Evolutionary conservation across 306 rosid species (phyloP), one percentile per base, ranked within the genome.

Genomic region (Geum urbanum): DNA sequence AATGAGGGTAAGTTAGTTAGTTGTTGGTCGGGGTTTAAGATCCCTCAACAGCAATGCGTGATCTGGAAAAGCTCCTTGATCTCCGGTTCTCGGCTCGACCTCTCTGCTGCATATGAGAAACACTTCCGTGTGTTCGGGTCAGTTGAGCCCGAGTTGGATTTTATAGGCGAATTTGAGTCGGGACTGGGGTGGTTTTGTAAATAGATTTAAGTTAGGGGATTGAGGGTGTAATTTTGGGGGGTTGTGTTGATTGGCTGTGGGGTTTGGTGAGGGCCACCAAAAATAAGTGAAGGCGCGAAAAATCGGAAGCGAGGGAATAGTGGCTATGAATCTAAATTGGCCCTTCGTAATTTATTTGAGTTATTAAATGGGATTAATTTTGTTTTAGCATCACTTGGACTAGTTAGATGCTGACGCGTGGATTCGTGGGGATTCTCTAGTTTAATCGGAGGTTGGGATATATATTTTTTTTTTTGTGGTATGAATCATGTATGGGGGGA

Each of bases 41-140:
- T 14, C 97, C 99, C 79, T 94, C 96, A 65, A 91, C 46, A 27
- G 99, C 99, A 10, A 85, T 53, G 44, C 99, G 89, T 15, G 82
- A 82, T 64, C 98, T 88, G 7, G 97, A 75, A 79, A 91, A 94
- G 83, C 96, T 87, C 91, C 97, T 80, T 11, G 96, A 91, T 85
- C 96, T 85, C 41, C 99, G 92, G 91, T 88, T 76, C 55, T 40
- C 0, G 1, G 27, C 55, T 78, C 79, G 76, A 8, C 99, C 97
- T 77, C 71, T 86, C 83, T 85, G 97, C 88, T 80, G 84, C 96
- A 48, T 78, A 37, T 55, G 4, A 27, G 32, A 27, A 27, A 50
- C 57, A n/a, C 59, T 41, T 50, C 39, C 59, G n/a, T 14, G 1
- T 9, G 24, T 14, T n/a, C 46, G 5, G 37, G 22, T 35, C 14